Evolutionary conservation across 1,139 yeast species (phyloP), one percentile per base, ranked within the genome.

Genomic region (Debaryomycetaceae sp.): DNA sequence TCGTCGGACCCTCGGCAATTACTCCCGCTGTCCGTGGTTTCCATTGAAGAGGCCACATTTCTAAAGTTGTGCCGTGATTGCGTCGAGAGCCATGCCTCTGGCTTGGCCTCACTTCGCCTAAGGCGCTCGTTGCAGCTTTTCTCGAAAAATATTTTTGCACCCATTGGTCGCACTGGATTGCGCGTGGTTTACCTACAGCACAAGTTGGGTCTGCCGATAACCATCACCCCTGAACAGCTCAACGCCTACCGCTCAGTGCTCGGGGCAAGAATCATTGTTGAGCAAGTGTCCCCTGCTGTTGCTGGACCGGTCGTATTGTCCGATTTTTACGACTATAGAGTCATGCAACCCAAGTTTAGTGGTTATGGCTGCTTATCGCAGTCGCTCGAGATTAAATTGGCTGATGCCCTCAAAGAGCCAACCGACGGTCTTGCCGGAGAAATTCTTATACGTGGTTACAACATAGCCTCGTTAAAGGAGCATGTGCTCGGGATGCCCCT

Each of bases 271-370:
- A 56, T 78, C 0, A 59, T 82, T 0, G 52, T 59, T 13, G 91
- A 83, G 44, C 56, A 66, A 13, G 69, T 70, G 20, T 54, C 65
- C 28, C 53, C 51, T 22, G 65, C 70, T 16, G 53, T 75, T 1
- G 47, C 75, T 31, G 89, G 89, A 0, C 78, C 88, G 0, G 41
- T 82, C 0, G 43, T 80, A 6, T 59, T 66, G 24, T 74, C 80
- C 1, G 83, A 81, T 45, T 58, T 71, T 27, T 80, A 61, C 42
- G 93, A 83, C 42, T 78, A 78, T 45, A 61, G 93, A 36, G 51
- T 70, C 2, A 47, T 71, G 12, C 38, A n/a, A 30, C 39, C 46
- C 0, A 27, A 37, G 2, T 28, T 34, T 6, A 37, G 38, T 2
- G 48, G 54, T 2, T 53, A 48, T 31, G 82, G 82, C 2, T 69